Evolutionary conservation across 1,284 basidiomycete species (phyloP).

Genomic region (Mycosarcoma mackinlayi): DNA sequence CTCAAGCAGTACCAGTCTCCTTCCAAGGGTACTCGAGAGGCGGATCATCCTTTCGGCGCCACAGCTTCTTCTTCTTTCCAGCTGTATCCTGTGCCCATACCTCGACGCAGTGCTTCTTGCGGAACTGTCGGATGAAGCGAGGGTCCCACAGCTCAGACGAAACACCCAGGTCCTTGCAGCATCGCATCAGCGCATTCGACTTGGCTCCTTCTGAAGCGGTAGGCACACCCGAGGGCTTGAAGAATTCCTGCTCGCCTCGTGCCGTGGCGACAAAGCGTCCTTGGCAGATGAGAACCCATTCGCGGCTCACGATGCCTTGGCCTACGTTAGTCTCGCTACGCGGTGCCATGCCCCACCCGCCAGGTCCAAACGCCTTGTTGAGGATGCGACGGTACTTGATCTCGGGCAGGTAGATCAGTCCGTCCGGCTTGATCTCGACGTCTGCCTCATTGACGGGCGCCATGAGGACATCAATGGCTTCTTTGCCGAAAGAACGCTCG

Average conservation of each 20-base stretch:
- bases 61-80: slow-evolving; percentile 77
- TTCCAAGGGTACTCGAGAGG: slow-evolving; percentile 67
- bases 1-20: slow-evolving; percentile 55
- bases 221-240: slow-evolving; percentile 87
- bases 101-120: slow-evolving; percentile 83
- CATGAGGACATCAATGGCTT: slow-evolving; percentile 79
- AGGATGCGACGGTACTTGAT: slow-evolving; percentile 96
- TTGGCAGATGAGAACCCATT: slow-evolving; percentile 93
- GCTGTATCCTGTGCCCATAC: slow-evolving; percentile 77
- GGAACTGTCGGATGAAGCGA: slow-evolving; percentile 93
- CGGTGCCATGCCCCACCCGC: slow-evolving; percentile 95
- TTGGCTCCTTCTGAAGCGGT: slow-evolving; percentile 96
- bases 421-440: slow-evolving; percentile 95
- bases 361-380: slow-evolving; percentile 94
- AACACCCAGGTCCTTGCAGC: slow-evolving; percentile 95
- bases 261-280: slow-evolving; percentile 90
- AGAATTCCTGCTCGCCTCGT: slow-evolving; percentile 96
- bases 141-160: slow-evolving; percentile 98
- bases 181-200: slow-evolving; percentile 96
- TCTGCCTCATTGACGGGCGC: slow-evolving; percentile 81
- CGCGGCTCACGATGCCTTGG: slow-evolving; percentile 86
- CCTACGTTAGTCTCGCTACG: slow-evolving; percentile 82
- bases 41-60: slow-evolving; percentile 66
- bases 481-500: slow-evolving; percentile 79
- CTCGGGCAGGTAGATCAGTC: slow-evolving; percentile 93